Conservation (phyloP, 176 grass and related monocot species). For the Zea luxurians region DNA sequence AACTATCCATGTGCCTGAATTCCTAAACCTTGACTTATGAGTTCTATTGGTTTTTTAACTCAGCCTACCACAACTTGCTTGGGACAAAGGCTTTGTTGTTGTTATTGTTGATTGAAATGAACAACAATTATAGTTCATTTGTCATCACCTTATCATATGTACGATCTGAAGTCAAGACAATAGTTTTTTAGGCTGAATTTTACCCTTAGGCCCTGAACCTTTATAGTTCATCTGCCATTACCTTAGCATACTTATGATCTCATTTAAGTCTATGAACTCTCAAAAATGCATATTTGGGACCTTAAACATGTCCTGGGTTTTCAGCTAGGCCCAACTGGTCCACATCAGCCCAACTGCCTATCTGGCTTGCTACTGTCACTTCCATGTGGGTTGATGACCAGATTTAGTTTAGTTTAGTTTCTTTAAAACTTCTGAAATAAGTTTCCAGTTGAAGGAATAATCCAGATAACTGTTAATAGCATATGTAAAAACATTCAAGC, state of each 20-base stretch:
- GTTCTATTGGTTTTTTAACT: no score
- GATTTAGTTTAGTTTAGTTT: neutral
- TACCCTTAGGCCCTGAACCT: neutral
- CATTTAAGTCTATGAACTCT: neutral
- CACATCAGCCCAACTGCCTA: neutral
- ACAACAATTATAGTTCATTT: constrained; percentile 1
- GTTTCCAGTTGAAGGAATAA: neutral
- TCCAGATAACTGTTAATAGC: neutral
- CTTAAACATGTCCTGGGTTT: neutral
- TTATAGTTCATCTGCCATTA: no score
- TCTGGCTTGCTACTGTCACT: neutral
- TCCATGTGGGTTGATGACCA: neutral
- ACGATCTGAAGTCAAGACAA: constrained; percentile 11
- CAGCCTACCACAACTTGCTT: no score
- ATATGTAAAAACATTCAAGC: neutral
- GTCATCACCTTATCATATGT: neutral
- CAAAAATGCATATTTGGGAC: neutral
- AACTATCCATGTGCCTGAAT: no score
- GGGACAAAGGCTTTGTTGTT: no score
- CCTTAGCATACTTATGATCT: neutral
- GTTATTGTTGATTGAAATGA: neutral
- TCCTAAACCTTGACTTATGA: no score
- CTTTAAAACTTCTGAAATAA: neutral
- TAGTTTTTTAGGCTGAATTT: constrained; percentile 16
- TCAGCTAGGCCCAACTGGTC: neutral